Base-by-base conservation (phyloP, 2,329 filamentous ascomycete genomes). In the Apiospora pterosperma region DNA sequence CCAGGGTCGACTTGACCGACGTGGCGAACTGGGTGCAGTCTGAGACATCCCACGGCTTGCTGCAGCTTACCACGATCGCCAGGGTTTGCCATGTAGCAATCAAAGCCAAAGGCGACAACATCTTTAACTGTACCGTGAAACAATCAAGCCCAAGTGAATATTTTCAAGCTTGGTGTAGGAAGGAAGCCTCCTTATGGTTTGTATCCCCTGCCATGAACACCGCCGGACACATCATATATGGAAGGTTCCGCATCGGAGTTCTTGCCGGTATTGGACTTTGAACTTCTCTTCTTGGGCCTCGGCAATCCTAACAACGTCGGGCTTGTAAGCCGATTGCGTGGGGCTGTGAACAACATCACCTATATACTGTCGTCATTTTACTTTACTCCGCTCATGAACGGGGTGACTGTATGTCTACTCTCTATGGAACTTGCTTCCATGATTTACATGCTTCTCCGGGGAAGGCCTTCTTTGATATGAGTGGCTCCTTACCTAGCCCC, bases 11-110 rank as follows among this genome's bases (percentile, higher is more conserved):
- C 44, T 61, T 59, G 6, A 68, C 19, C 5, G 65, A 69, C 12
- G 64, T 39, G 8, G 65, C 65, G 48, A 70, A 69, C 55, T 64
- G 25, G 5, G 66, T 64, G 39, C 69, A 70, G n/a, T 68, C 63
- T 5, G 68, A 38, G 7, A 64, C 62, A 59, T 59, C 21, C 67
- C 66, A 69, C 3, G 67, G 39, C 19, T 28, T 42, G 60, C 19
- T 28, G 14, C 1, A 21, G 28, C 28, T 36, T 21, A 28, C 39
- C 11, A 21, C 60, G 16, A 48, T n/a, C 23, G 38, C n/a, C 25
- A 48, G 16, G n/a, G 60, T 42, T 7, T 62, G 39, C 60, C 60
- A 62, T 23, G 39, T 36, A 25, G 36, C 34, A 60, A 60, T 19
- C 21, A 25, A 60, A 38, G 28, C n/a, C 12, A 60, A 23, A 28